These are phyloP conservation scores for Tolypocladium tropicale DNA, from an alignment of 2,329 filamentous ascomycete genomes.

Conservation along the genomic window DNA sequence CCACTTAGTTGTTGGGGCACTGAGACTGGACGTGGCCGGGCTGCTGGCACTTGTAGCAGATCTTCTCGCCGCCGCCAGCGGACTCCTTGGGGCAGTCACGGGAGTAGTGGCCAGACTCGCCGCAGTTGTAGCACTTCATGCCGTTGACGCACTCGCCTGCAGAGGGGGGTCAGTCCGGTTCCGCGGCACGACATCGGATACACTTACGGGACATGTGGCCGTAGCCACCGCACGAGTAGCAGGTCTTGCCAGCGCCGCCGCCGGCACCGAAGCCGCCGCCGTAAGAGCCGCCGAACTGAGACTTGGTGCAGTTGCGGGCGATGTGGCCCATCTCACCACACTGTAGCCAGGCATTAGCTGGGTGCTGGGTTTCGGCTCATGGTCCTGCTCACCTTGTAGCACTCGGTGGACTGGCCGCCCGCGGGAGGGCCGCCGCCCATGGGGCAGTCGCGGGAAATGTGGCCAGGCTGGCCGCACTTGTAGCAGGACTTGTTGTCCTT, in stretches of 20 bases:
- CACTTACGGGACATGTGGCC: conserved; percentile 83
- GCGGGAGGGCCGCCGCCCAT: conserved; percentile 37
- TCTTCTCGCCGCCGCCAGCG: conserved; percentile 73
- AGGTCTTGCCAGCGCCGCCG: conserved; percentile 62
- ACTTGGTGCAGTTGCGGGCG: conserved; percentile 77
- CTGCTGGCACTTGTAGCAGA: conserved; percentile 94
- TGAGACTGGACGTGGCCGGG: conserved; percentile 83
- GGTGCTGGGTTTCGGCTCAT: not conserved
- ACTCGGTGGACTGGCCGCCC: conserved; percentile 51
- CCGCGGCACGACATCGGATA: no score
- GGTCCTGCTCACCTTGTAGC: conserved; percentile 62
- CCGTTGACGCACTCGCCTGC: conserved; percentile 88
- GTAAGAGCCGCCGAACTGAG: conserved; percentile 39
- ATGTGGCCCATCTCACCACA: conserved; percentile 96
- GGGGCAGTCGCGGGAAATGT: conserved; percentile 84
- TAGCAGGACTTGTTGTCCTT: conserved; percentile 79
- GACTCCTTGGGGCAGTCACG: conserved; percentile 94
- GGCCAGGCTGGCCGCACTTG: conserved; percentile 71
- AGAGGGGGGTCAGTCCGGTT: conserved; percentile 11
- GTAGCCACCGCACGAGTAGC: conserved; percentile 96
- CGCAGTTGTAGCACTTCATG: conserved; percentile 99
- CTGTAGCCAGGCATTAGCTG: conserved; percentile 23
- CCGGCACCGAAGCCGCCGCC: conserved; percentile 30
- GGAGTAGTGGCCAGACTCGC: conserved; percentile 87
- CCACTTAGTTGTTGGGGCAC: conserved; percentile 71